These are phyloP conservation scores for Macrocybe gigantea DNA, from an alignment of 768 basidiomycete genomes.

Conservation along the genomic window DNA sequence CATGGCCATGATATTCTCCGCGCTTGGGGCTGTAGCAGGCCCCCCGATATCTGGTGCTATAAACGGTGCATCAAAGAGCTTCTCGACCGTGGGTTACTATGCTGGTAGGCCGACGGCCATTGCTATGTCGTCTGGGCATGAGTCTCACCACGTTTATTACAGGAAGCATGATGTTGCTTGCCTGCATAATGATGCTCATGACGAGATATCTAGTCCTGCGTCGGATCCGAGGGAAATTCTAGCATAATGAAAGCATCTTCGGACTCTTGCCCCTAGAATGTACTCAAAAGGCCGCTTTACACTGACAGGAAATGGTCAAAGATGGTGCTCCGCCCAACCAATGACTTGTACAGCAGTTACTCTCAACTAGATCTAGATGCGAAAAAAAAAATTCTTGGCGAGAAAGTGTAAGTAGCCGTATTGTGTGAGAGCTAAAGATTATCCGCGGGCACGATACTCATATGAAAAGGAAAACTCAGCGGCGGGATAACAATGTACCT, in stretches of 20 bases:
- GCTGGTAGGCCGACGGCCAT: constrained; percentile 29
- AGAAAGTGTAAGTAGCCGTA: too few species aligned
- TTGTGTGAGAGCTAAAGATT: too few species aligned
- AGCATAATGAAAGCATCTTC: not conserved
- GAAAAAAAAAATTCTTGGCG: too few species aligned
- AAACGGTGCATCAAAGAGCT: constrained; percentile 37
- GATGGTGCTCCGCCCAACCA: too few species aligned
- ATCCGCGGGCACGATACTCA: too few species aligned
- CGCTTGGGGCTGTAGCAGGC: constrained; percentile 50
- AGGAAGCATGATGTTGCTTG: constrained; percentile 33
- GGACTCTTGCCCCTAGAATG: too few species aligned
- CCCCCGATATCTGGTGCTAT: constrained; percentile 64
- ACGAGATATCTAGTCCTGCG: constrained; percentile 34
- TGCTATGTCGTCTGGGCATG: constrained; percentile 1
- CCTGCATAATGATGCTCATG: constrained; percentile 33
- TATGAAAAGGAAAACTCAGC: too few species aligned
- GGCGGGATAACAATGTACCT: too few species aligned
- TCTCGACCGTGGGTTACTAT: constrained; percentile 40
- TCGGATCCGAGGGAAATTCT: constrained; percentile 36
- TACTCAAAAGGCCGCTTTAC: too few species aligned
- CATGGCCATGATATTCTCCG: constrained; percentile 45
- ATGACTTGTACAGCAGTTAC: too few species aligned
- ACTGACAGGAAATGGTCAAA: too few species aligned
- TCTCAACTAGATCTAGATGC: too few species aligned
- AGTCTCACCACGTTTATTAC: not conserved